Evolutionary conservation across 352 stramenopile species (phyloP), one percentile per base, ranked within the genome.

Genomic region (Globisporangium uncinulatum): DNA sequence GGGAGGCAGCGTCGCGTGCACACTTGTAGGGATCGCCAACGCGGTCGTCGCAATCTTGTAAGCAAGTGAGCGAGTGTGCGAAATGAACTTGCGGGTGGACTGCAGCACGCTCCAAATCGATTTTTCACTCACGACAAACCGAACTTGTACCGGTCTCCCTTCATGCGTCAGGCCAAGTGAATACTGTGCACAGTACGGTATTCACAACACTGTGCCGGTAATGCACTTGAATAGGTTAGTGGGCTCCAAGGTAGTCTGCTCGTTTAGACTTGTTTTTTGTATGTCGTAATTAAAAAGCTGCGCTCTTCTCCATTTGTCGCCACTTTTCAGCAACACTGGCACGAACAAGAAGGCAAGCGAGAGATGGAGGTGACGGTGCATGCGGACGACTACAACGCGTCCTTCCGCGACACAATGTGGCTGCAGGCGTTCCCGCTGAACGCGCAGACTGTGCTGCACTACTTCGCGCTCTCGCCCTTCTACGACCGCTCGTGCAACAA

Each of bases 401-500:
- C 79, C 17, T 96, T 95, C 71, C 74, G 83, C 41, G 86, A 96
- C 73, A 93, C 84, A 7, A 80, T 95, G 58, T 96, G 83, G 83
- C 79, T 96, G 51, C 72, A 88, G 64, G 86, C 79, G 51, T 94
- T 93, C 65, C 81, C 81, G 46, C 60, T 96, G 42, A 92, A 82
- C 41, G 70, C 73, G 54, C 82, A 96, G 63, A 95, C 87, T 0
- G 84, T 94, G 55, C 66, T 95, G 55, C 85, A 96, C 68, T 96
- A 96, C 70, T 89, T 96, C 53, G 83, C 85, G 54, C 70, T 92
- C 44, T 94, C 83, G 19, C 85, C 82, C 19, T 96, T 93, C 61
- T 96, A 96, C 74, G 85, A 95, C 63, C 85, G 81, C 24, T 89
- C 72, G 56, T 96, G 83, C 60, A 95, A 95, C 76, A 96, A 96